Evolutionary conservation across 441 rosid genomes (phyloP), one percentile per base, ranked within the genome.

Genomic region (Viola pubescens): DNA sequence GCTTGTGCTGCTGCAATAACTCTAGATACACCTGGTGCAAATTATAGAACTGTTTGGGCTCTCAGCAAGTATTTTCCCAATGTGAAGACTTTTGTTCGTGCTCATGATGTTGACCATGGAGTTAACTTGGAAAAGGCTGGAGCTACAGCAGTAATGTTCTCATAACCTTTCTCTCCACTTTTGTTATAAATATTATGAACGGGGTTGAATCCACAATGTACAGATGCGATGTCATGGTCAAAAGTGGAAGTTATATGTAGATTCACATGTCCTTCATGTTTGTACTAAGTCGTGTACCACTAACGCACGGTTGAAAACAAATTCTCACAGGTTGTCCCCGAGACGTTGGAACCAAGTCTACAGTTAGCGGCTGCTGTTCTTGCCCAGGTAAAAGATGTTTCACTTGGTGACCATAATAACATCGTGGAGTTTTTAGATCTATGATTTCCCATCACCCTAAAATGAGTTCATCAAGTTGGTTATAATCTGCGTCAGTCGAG

Each of bases 291-390:
- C 34, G 2, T 26, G 34, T 0, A 26, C 3, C 7, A 7, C 42
- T 34, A 42, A 58, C 40, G 59, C 48, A 10, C 60, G 62, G 4
- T 10, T 54, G 64, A 6, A 34, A 48, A 51, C 48, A 69, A 72
- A 62, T 58, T 8, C 67, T 63, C 34, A 42, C 67, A 92, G 98
- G 98, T 94, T 79, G 98, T 94, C 48, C 98, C 98, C 11, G 98
- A 89, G 83, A 84, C 92, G 47, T 75, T 87, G 83, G 98, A 89
- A 77, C 97, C 98, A 63, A 94, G 98, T 80, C 83, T 94, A 56
- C 98, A 94, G 75, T 82, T 94, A 77, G 98, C 97, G 46, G 94
- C 98, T 58, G 98, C 96, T 68, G 98, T 94, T 76, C 97, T 94
- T 67, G 94, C 97, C 11, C 94, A 89, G 97, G 98, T 89, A 77